Conservation (phyloP, 2,329 filamentous ascomycete genomes). For the Ceratocystis alfenasii region DNA sequence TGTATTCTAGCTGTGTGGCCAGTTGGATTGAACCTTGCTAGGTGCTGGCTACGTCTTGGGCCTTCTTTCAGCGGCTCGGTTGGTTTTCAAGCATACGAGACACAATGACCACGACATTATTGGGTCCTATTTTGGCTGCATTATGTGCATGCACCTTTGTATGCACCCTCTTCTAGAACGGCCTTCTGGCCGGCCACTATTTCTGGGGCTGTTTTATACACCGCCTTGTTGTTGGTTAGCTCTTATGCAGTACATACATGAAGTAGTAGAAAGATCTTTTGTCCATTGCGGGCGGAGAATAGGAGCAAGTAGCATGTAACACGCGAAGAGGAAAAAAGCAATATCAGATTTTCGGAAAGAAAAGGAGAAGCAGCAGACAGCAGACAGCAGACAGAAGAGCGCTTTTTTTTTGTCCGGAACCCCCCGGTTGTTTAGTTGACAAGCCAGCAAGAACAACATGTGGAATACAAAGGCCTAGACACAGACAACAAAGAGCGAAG, state of each 20-base stretch:
- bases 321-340: neutral
- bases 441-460: neutral
- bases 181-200: neutral
- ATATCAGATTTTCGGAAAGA: neutral
- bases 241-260: neutral
- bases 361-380: no score
- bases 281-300: neutral
- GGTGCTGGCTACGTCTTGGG: no score
- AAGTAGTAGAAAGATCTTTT: neutral
- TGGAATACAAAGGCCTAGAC: neutral
- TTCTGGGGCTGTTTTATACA: neutral
- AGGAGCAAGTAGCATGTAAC: neutral
- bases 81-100: conserved; percentile 1
- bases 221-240: neutral
- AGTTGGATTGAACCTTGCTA: no score
- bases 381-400: neutral
- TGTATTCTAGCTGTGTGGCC: neutral
- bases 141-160: neutral
- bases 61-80: neutral
- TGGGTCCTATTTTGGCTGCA: neutral
- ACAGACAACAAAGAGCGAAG: no score
- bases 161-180: neutral
- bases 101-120: neutral
- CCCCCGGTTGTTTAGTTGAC: neutral
- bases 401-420: neutral